These are phyloP conservation scores for Lyophyllum shimeji DNA, from an alignment of 768 basidiomycete species.

Conservation along the genomic window DNA sequence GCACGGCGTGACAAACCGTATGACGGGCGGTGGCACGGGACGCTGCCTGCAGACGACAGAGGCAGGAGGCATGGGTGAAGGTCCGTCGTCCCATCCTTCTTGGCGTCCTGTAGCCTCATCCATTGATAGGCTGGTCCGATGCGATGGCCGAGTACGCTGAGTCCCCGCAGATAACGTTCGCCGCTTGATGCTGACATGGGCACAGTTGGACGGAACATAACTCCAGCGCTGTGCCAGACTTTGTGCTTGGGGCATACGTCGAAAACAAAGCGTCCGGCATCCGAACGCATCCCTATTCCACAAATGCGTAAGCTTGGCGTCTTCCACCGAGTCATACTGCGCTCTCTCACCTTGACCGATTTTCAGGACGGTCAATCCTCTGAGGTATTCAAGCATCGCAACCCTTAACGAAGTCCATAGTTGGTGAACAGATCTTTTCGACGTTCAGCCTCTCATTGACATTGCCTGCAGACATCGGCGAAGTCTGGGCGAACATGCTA, in stretches of 20 bases:
- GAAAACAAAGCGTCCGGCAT: constrained; percentile 50
- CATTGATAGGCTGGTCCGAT: constrained; percentile 41
- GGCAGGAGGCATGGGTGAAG: constrained; percentile 69
- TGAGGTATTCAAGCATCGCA: constrained; percentile 39
- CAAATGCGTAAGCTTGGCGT: constrained; percentile 33
- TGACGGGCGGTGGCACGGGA: constrained; percentile 55
- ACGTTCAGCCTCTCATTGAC: not conserved
- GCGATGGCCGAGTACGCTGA: constrained; percentile 50
- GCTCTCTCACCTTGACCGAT: not conserved
- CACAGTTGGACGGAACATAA: constrained; percentile 47
- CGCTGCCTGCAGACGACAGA: constrained; percentile 63
- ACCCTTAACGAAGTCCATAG: constrained; percentile 45
- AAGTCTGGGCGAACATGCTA: constrained; percentile 47
- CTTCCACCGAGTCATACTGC: too few relatives aligned
- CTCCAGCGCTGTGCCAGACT: constrained; percentile 37
- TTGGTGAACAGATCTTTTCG: constrained; percentile 17
- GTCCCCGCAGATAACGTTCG: too few relatives aligned
- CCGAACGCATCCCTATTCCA: constrained; percentile 57
- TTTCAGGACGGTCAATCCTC: constrained; percentile 39
- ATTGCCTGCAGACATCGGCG: constrained; percentile 43
- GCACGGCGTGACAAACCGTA: constrained; percentile 44
- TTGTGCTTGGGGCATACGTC: constrained; percentile 51
- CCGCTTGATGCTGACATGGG: not conserved
- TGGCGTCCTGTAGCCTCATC: not conserved
- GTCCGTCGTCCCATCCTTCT: constrained; percentile 36